Conservation (phyloP, 2,329 filamentous ascomycete genomes). For the Teratosphaeria nubilosa region DNA sequence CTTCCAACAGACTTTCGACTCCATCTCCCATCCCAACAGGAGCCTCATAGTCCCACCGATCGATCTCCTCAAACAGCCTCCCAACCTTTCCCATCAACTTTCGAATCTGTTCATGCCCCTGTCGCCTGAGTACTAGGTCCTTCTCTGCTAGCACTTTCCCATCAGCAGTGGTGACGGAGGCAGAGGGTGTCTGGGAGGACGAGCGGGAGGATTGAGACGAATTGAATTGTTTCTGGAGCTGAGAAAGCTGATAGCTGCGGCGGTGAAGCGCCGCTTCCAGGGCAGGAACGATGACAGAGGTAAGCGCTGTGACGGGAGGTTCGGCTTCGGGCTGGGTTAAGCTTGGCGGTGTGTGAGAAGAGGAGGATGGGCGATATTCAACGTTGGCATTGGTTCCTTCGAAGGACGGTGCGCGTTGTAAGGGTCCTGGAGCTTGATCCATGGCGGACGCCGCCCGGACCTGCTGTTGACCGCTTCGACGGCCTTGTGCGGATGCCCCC, state of each 20-base stretch:
- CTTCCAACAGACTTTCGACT: slow-evolving; percentile 80
- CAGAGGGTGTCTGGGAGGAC: slow-evolving; percentile 27
- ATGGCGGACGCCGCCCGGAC: not conserved
- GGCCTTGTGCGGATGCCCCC: not conserved
- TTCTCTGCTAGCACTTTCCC: slow-evolving; percentile 1
- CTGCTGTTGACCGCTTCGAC: not conserved
- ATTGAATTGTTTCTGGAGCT: slow-evolving; percentile 37
- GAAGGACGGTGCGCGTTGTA: slow-evolving; percentile 4
- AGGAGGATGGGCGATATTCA: not conserved
- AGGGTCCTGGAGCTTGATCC: not conserved
- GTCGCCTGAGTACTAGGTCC: slow-evolving; percentile 32
- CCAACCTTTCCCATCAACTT: slow-evolving; percentile 74
- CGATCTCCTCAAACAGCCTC: slow-evolving; percentile 78
- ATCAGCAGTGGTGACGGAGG: not conserved
- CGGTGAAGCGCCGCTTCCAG: slow-evolving; percentile 83
- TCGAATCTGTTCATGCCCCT: slow-evolving; percentile 74
- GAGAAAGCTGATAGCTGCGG: slow-evolving; percentile 51
- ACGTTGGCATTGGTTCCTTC: not conserved
- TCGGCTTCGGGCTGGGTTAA: slow-evolving; percentile 16
- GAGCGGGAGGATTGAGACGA: slow-evolving; percentile 9
- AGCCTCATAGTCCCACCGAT: slow-evolving; percentile 73
- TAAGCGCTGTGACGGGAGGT: slow-evolving; percentile 62
- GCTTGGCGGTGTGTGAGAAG: slow-evolving; percentile 12
- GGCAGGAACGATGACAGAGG: slow-evolving; percentile 85
- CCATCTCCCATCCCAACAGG: slow-evolving; percentile 91